Base-by-base conservation (phyloP, 345 rosid species). In the Eucalyptus shirleyi region DNA sequence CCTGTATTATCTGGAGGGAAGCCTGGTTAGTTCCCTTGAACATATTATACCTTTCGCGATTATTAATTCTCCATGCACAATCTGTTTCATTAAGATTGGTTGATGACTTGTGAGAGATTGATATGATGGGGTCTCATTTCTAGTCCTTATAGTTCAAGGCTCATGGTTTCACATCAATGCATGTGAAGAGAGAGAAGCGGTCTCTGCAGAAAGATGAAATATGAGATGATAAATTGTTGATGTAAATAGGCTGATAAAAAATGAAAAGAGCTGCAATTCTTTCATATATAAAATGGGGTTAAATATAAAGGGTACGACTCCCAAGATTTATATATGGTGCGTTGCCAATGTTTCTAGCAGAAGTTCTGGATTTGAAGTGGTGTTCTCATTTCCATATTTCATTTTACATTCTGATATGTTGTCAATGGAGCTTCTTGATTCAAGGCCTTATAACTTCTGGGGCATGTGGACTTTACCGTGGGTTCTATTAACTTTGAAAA, bases 1-100 rank as follows among this genome's bases (percentile, higher is more conserved):
- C 91, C 99, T 40, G 92, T 96, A 86, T 92, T 97, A 11, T 92
- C 97, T 16, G 99, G 99, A 87, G 99, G 98, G 80, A 96, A 95
- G 92, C 97, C 99, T 91, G 99, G 99, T 97, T 86, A 92, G 92
- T 90, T 90, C 85, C 37, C 34, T 50, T 51, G 23, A 24, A 87
- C 69, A 40, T 53, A 18, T 56, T 50, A 32, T 24, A 87, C 19
- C 56, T 19, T 32, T 14, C 1, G 5, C 6, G 19, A 12, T 50
- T 26, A 11, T 23, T 50, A 26, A 23, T 15, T 53, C 82, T 87
- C 80, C 26, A 34, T 51, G 69, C 81, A 85, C 24, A 6, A 81
- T 86, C 40, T 32, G 28, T 86, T 86, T 47, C 42, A 86, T 86
- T 86, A 77, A 82, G 47, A 53, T 72, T 40, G 16, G 83, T 77